Conservation (phyloP, 2,329 filamentous ascomycete genomes). For the Hypoxylon sp. region DNA sequence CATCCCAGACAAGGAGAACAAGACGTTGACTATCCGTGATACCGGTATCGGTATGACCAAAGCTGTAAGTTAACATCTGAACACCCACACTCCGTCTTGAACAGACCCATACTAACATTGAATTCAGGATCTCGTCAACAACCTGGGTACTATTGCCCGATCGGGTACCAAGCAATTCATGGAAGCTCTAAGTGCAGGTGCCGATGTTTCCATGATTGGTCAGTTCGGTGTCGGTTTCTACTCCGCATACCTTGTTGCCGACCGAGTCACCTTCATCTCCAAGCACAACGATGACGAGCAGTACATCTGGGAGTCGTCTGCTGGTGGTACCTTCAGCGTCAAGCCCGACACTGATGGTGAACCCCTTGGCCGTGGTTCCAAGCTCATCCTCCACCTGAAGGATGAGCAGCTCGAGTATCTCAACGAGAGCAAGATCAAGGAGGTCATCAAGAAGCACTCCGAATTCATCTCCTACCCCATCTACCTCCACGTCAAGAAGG, state of each 20-base stretch:
- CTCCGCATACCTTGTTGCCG: constrained; percentile 99
- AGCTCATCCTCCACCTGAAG: constrained; percentile 99
- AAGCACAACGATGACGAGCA: constrained; percentile 99
- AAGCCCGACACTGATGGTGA: constrained; percentile 90
- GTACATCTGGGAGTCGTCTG: constrained; percentile 99
- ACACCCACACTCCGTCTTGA: not conserved
- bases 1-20: constrained; percentile 96
- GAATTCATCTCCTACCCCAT: constrained; percentile 99
- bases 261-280: constrained; percentile 94
- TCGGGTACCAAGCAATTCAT: constrained; percentile 99
- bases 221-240: constrained; percentile 99
- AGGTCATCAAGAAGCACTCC: constrained; percentile 99
- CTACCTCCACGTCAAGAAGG: constrained; percentile 99
- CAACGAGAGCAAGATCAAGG: constrained; percentile 99
- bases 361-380: constrained; percentile 92
- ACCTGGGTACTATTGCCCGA: constrained; percentile 98
- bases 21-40: constrained; percentile 97
- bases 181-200: constrained; percentile 98
- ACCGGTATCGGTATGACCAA: constrained; percentile 99
- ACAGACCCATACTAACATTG: constrained; percentile 56
- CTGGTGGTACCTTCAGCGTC: constrained; percentile 97
- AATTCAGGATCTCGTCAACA: constrained; percentile 95
- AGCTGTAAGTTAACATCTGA: constrained; percentile 77
- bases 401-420: constrained; percentile 99
- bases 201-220: constrained; percentile 99